Evolutionary conservation across 345 rosid genomes (phyloP).

Genomic region (Balakata baccata): DNA sequence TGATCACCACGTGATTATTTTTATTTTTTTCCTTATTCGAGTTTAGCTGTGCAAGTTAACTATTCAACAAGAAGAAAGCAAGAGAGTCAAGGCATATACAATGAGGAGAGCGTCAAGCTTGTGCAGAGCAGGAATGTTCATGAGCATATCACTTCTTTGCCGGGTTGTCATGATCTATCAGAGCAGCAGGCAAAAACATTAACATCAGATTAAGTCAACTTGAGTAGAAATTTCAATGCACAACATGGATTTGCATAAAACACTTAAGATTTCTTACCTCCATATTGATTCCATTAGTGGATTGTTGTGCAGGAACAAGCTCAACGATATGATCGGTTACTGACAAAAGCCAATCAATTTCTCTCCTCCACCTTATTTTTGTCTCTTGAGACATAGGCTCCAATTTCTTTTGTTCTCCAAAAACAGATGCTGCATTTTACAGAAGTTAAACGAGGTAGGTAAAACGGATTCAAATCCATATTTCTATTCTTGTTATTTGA

Average conservation of each 20-base stretch:
- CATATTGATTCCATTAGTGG: constrained; percentile 63
- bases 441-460: too few species aligned
- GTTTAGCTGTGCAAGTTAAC: not conserved
- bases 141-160: constrained; percentile 78
- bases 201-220: not conserved
- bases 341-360: constrained; percentile 77
- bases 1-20: constrained; percentile 16
- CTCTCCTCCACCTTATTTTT: constrained; percentile 80
- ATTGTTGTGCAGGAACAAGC: constrained; percentile 77
- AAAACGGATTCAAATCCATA: too few species aligned
- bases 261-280: constrained; percentile 44
- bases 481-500: too few species aligned
- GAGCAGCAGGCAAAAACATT: not conserved
- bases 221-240: too few species aligned
- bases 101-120: constrained; percentile 86
- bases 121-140: constrained; percentile 82
- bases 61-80: not conserved
- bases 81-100: constrained; percentile 40
- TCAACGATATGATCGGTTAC: constrained; percentile 83
- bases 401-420: constrained; percentile 66
- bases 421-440: constrained; percentile 61
- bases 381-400: constrained; percentile 81
- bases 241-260: too few species aligned
- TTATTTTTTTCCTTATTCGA: not conserved
- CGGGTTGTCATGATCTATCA: constrained; percentile 78